Percentiles rank a stretch among this genome's conserved stretches.
Conservation (phyloP, 768 basidiomycete species). For the Lactifluus volemus region DNA sequence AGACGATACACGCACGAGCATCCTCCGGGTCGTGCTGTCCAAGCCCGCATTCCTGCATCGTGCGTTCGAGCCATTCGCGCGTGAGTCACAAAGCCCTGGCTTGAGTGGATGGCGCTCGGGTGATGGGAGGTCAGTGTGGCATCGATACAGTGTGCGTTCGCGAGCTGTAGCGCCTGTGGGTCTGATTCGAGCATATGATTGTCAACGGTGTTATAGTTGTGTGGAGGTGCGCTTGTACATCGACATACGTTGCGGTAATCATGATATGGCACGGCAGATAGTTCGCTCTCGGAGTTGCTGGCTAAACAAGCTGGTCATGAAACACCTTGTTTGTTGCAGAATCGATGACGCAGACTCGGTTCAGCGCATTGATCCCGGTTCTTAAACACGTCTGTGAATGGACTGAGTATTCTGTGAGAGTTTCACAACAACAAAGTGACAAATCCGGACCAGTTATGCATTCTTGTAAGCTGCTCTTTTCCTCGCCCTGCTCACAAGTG, state of each 20-base stretch:
- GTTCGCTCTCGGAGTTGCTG: constrained; percentile 73
- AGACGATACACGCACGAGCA: constrained; percentile 77
- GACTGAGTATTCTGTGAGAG: constrained; percentile 59
- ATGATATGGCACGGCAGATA: constrained; percentile 76
- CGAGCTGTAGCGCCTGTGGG: constrained; percentile 76
- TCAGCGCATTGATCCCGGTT: constrained; percentile 64
- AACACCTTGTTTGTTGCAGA: constrained; percentile 60
- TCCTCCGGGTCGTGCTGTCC: constrained; percentile 95
- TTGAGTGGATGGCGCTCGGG: constrained; percentile 86
- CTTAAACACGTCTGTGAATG: constrained; percentile 64
- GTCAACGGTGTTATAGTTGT: constrained; percentile 54
- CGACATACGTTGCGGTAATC: constrained; percentile 68
- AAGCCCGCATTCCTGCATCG: constrained; percentile 79
- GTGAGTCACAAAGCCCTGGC: constrained; percentile 94
- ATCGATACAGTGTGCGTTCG: constrained; percentile 84
- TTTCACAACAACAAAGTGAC: background rate
- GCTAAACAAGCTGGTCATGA: constrained; percentile 88
- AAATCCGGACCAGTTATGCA: constrained; percentile 31
- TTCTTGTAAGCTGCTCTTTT: constrained; percentile 50
- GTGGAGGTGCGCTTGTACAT: constrained; percentile 69
- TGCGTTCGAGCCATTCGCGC: constrained; percentile 83
- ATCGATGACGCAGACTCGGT: constrained; percentile 80
- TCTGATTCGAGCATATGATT: constrained; percentile 96
- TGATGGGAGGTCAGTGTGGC: constrained; percentile 88
- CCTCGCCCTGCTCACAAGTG: constrained; percentile 77